Evolutionary conservation across 768 basidiomycete genomes (phyloP).

Genomic region (Clitopilus passeckerianus): DNA sequence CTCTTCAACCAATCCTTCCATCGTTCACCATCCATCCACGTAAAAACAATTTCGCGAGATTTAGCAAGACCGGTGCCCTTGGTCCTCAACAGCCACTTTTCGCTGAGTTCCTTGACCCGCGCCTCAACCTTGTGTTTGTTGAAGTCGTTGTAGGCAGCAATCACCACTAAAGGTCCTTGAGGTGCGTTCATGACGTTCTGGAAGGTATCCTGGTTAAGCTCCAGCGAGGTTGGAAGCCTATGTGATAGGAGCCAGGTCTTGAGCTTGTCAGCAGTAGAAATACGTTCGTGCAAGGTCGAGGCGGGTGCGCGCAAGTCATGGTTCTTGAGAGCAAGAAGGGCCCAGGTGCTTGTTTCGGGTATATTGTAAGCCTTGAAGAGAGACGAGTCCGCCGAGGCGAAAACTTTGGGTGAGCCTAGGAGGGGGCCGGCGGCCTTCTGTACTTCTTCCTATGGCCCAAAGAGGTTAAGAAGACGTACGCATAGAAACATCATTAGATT

Average conservation of each 20-base stretch:
- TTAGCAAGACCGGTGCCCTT: conserved; percentile 33
- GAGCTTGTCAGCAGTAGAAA: conserved; percentile 24
- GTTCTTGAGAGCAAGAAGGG: conserved; percentile 66
- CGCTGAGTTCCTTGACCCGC: conserved; percentile 46
- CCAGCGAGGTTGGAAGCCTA: conserved; percentile 66
- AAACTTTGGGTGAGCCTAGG: conserved; percentile 42
- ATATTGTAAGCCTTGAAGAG: conserved; percentile 33
- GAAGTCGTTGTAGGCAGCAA: conserved; percentile 46
- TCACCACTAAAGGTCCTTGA: conserved; percentile 70
- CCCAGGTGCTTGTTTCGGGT: conserved; percentile 41
- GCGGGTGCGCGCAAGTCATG: conserved; percentile 42
- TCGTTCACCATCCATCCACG: conserved; percentile 82
- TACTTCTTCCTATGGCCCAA: conserved; percentile 26
- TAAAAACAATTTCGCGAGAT: conserved; percentile 67
- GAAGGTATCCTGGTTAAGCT: conserved; percentile 78
- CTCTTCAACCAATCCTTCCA: conserved; percentile 91
- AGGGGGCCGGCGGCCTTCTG: conserved; percentile 33
- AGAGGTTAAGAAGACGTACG: conserved; percentile 2
- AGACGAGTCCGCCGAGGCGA: conserved; percentile 30
- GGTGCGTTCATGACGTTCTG: conserved; percentile 82
- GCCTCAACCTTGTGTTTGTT: conserved; percentile 37
- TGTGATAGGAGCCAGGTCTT: conserved; percentile 59
- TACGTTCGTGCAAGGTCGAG: conserved; percentile 33
- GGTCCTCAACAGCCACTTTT: conserved; percentile 52
- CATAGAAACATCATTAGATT: neutral